phyloP scores from a whole-genome alignment of 352 stramenopile genomes.

The Plasmopara viticola region DNA sequence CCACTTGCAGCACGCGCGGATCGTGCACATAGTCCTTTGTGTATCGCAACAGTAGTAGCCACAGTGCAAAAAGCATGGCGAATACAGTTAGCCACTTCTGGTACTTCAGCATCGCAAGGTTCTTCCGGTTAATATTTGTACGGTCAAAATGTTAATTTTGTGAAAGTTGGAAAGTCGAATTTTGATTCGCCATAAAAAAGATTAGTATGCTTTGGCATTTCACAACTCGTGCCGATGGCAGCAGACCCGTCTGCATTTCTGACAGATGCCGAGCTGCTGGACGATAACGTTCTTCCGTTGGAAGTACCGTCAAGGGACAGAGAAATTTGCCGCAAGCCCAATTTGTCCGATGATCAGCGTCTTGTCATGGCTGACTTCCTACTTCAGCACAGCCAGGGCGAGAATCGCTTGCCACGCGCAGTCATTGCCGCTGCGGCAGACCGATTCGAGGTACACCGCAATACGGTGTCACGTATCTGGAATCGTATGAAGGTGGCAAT shows the following conservation, averaged over 20 bases:
- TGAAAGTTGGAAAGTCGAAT: slow-evolving; percentile 3
- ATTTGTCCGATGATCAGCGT: slow-evolving; percentile 34
- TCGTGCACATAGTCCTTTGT: slow-evolving; percentile 27
- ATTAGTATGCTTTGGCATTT: too few species aligned
- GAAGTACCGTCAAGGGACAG: slow-evolving; percentile 4
- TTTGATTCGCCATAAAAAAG: slow-evolving; percentile 11
- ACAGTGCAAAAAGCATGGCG: slow-evolving; percentile 40
- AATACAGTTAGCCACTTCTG: slow-evolving; percentile 61
- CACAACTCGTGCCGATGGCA: not conserved
- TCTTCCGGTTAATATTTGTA: too few species aligned
- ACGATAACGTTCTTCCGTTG: not conserved
- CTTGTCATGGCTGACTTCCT: slow-evolving; percentile 32
- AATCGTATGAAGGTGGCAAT: slow-evolving; percentile 30
- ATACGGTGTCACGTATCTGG: slow-evolving; percentile 39
- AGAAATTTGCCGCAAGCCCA: slow-evolving; percentile 20
- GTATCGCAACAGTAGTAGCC: slow-evolving; percentile 47
- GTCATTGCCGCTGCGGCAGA: slow-evolving; percentile 30
- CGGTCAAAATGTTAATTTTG: too few species aligned
- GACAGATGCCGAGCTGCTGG: not conserved
- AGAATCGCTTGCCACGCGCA: slow-evolving; percentile 24
- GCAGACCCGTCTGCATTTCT: not conserved
- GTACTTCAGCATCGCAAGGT: slow-evolving; percentile 62
- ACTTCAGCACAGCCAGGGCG: slow-evolving; percentile 28
- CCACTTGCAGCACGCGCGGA: slow-evolving; percentile 39
- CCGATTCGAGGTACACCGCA: slow-evolving; percentile 35